phyloP scores from a whole-genome alignment of 352 stramenopile genomes.

The Phytophthora agathidicida region DNA sequence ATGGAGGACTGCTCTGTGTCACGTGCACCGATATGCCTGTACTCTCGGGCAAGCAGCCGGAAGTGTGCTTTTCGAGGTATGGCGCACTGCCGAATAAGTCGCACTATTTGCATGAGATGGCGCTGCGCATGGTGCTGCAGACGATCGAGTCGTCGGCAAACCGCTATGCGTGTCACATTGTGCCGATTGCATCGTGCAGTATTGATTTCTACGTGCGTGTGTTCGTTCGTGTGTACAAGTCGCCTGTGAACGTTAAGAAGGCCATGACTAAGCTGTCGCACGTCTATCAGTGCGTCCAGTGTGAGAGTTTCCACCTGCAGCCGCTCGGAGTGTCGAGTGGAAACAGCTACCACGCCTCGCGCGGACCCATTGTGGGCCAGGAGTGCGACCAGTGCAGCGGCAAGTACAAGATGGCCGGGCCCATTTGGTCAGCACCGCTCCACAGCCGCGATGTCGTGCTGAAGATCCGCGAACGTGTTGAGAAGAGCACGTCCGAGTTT shows the following conservation, averaged over 20 bases:
- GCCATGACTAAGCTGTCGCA: constrained; percentile 92
- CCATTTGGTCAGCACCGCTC: constrained; percentile 97
- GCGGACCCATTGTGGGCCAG: constrained; percentile 69
- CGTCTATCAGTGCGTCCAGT: constrained; percentile 94
- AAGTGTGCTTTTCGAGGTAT: constrained; percentile 91
- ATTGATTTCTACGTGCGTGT: constrained; percentile 99
- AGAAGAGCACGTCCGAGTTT: constrained; percentile 85
- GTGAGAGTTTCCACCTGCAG: constrained; percentile 98
- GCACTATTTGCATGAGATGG: constrained; percentile 90
- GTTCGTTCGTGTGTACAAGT: constrained; percentile 99
- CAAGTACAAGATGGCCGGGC: constrained; percentile 94
- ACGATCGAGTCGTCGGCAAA: constrained; percentile 95
- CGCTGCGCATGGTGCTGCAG: constrained; percentile 94
- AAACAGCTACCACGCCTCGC: constrained; percentile 87
- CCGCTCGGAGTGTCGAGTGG: constrained; percentile 88
- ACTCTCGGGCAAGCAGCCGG: constrained; percentile 87
- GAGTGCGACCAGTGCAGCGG: constrained; percentile 83
- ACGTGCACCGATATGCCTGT: constrained; percentile 99
- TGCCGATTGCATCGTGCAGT: constrained; percentile 97
- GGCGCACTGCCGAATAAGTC: constrained; percentile 87
- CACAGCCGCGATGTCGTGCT: constrained; percentile 93
- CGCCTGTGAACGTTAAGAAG: constrained; percentile 94
- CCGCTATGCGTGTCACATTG: constrained; percentile 96
- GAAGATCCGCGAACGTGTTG: constrained; percentile 81
- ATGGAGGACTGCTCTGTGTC: constrained; percentile 98